Evolutionary conservation across 805 yeast genomes (phyloP), one percentile per base, ranked within the genome.

Genomic region (Wickerhamiella sorbophila): DNA sequence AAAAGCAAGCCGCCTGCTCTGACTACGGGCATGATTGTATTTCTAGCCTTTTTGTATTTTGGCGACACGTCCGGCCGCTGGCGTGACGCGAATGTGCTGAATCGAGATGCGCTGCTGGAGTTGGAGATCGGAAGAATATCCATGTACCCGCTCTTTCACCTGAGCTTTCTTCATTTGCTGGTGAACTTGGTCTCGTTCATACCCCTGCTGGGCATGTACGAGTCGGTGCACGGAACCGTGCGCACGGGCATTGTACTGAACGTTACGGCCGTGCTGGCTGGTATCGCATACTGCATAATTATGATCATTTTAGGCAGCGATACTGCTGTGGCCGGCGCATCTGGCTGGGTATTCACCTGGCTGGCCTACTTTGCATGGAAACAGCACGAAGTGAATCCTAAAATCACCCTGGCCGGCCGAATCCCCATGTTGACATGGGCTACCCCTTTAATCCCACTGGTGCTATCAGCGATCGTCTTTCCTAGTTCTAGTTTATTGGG

Each of bases 231-330:
- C 53, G 96, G 95, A 4, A 84, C 96, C 0, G 79, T 85, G 2
- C 74, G 83, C 58, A 80, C 94, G 3, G 95, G 93, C 3, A 66
- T 86, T 36, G 77, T 85, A 14, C 63, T 86, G 43, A 85, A 84
- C 56, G 55, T 81, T 20, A 59, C 79, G 38, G 82, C 94, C 1
- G 75, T 79, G 1, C 58, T 74, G 3, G 70, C 88, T 2, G 95
- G 80, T 3, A 53, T 83, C 32, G 70, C 73, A 36, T 79, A 71
- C 59, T 70, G 79, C 34, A 4, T 49, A 5, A 27, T 48, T 1
- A 34, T 22, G 31, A 18, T 36, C 8, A 17, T 10, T 12, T 14
- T 36, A 3, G 31, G 31, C n/a, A 24, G 21, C 10, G n/a, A 15
- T 12, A 24, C n/a, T 12, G 27, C 38, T 8, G 38, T 36, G 4